Base-by-base conservation (phyloP, 192 early-diverging fungal genomes). In the Funneliformis geosporum region DNA sequence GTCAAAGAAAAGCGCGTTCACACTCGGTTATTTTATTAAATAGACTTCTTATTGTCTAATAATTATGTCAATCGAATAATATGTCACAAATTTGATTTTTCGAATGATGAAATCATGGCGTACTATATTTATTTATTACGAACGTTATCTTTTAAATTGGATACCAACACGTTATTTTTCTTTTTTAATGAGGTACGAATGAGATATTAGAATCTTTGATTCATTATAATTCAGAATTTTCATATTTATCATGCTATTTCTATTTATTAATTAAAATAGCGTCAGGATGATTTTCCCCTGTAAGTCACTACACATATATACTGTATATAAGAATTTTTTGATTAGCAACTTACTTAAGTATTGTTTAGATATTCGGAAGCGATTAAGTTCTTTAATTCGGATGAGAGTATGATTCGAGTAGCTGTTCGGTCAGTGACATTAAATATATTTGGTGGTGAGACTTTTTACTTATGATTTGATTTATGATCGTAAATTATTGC, bases 61-160 rank as follows among this genome's bases (percentile, higher is more conserved):
- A 93, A 93, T 83, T 92, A 91, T 83, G 90, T 94, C 69, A 94
- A 94, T 80, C 72, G 86, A 62, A 84, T 94, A 7, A 92, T 94
- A 40, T 80, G 80, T 9, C 81, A 88, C 28, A 84, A 87, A 5
- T 83, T 90, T 25, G 88, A 92, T 73, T 77, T 88, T 65, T 85
- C 84, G n/a, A 91, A 89, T 82, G 91, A 92, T 23, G 93, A 94
- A 77, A 87, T 90, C 39, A 82, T 93, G 73, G 85, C 87, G 0
- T 92, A 92, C 76, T 94, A 90, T 80, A 88, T 91, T 61, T 89
- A 90, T 11, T 87, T 94, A 10, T 86, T 94, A 75, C 91, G 92
- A 73, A 91, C 91, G 21, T 82, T 94, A 59, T 91, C 91, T 23
- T 83, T 91, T 66, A 89, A 89, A 71, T 86, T 94, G 60, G 90